These are phyloP conservation scores for Hylodesmum podocarpum DNA, from an alignment of 306 rosid genomes.

Conservation along the genomic window DNA sequence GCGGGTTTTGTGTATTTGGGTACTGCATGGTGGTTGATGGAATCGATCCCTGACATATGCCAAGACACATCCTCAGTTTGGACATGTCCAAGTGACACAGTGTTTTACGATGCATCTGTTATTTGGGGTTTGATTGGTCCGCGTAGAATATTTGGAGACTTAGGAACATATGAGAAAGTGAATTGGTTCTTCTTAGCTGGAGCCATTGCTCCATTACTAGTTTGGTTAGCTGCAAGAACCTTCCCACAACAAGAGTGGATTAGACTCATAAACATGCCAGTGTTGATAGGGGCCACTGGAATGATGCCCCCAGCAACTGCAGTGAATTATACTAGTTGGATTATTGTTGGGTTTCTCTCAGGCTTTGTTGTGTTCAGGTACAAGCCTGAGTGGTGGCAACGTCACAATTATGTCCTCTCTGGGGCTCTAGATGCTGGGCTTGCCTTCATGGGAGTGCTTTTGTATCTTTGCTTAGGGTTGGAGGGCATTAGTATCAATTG, in stretches of 20 bases:
- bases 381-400: conserved; percentile 72
- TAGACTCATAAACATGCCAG: conserved; percentile 74
- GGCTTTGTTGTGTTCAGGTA: conserved; percentile 72
- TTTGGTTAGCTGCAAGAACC: conserved; percentile 59
- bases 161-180: conserved; percentile 54
- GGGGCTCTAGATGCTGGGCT: conserved; percentile 93
- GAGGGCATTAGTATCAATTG: conserved; percentile 54
- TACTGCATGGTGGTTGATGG: conserved; percentile 97
- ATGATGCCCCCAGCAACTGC: conserved; percentile 89
- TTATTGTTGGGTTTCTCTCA: conserved; percentile 65
- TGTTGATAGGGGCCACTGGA: conserved; percentile 73
- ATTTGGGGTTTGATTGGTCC: conserved; percentile 95
- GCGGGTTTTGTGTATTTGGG: conserved; percentile 65
- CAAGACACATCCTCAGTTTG: conserved; percentile 69
- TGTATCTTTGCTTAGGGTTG: conserved; percentile 67
- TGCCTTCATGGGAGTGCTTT: conserved; percentile 85
- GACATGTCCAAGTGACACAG: conserved; percentile 84
- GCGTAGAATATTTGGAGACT: conserved; percentile 70
- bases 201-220: conserved; percentile 66
- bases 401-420: conserved; percentile 80
- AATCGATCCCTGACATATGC: conserved; percentile 80
- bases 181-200: conserved; percentile 88
- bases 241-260: conserved; percentile 87
- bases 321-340: conserved; percentile 77
- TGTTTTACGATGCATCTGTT: conserved; percentile 91